phyloP scores from a whole-genome alignment of 148 eudicot genomes.

The Camellia lanceoleosa region DNA sequence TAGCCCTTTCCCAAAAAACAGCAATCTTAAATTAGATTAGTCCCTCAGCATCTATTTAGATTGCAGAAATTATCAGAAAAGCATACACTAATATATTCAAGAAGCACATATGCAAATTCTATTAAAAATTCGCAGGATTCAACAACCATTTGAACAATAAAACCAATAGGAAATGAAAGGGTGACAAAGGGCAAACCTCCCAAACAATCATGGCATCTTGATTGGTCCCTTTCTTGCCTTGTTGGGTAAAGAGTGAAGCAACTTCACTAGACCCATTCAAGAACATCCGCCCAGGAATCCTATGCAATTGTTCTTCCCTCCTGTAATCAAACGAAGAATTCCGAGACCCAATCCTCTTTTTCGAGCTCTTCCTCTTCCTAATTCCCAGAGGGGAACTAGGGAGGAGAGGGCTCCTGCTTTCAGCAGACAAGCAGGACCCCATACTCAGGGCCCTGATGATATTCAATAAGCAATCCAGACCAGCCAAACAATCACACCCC shows the following conservation, averaged over 20 bases:
- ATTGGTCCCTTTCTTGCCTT: slow-evolving; percentile 91
- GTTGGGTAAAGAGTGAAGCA: slow-evolving; percentile 80
- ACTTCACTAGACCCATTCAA: slow-evolving; percentile 65
- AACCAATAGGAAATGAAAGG: background rate
- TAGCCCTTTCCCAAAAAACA: background rate
- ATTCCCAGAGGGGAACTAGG: slow-evolving; percentile 62
- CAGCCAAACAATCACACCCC: slow-evolving; percentile 56
- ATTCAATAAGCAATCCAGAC: slow-evolving; percentile 86
- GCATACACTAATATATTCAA: background rate
- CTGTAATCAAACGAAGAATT: slow-evolving; percentile 59
- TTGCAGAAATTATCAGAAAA: background rate
- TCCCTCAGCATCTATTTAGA: background rate
- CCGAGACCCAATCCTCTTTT: slow-evolving; percentile 52
- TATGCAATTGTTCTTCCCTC: slow-evolving; percentile 67
- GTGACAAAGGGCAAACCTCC: slow-evolving; percentile 56
- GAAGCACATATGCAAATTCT: background rate
- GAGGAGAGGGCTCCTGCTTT: slow-evolving; percentile 81
- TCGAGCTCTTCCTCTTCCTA: slow-evolving; percentile 55
- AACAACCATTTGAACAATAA: background rate
- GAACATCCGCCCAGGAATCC: slow-evolving; percentile 65
- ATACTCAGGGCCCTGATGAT: slow-evolving; percentile 94
- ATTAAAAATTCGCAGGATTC: background rate
- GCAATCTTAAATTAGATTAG: background rate
- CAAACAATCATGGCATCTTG: slow-evolving; percentile 99
- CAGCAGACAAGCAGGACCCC: slow-evolving; percentile 97